Conservation (phyloP, 345 rosid genomes). For the Eucalyptus albens region DNA sequence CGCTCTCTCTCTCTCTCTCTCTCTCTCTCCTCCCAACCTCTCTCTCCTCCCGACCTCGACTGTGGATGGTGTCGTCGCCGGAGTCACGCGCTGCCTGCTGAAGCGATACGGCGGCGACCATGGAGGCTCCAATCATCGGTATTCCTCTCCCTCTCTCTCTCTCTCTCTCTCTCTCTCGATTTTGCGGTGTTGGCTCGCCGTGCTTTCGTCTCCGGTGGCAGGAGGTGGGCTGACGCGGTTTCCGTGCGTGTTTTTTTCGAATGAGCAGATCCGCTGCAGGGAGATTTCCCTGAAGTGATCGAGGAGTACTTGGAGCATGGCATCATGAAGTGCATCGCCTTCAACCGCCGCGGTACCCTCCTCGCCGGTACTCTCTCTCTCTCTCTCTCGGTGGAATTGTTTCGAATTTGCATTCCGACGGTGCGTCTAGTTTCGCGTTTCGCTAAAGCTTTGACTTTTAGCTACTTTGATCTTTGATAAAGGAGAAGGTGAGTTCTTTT, state of each 20-base stretch:
- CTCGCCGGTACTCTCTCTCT: constrained; percentile 55
- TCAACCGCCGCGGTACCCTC: constrained; percentile 95
- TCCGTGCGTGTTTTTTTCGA: neutral
- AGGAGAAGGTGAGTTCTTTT: neutral
- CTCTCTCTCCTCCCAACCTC: neutral
- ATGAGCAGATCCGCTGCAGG: constrained; percentile 77
- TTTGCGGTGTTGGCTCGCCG: neutral
- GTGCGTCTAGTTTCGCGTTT: neutral
- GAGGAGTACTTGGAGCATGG: constrained; percentile 98
- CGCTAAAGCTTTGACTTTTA: neutral
- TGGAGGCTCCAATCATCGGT: constrained; percentile 64
- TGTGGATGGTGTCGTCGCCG: neutral
- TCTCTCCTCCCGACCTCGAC: neutral
- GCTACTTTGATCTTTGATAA: neutral
- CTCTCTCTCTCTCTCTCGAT: neutral
- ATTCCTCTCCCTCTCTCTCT: neutral
- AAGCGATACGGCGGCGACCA: neutral
- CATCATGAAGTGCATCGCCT: constrained; percentile 85
- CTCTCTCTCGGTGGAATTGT: neutral
- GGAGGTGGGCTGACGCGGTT: neutral
- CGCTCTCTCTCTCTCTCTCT: neutral
- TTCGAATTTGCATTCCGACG: neutral
- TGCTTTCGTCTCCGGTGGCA: neutral
- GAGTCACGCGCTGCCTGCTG: neutral
- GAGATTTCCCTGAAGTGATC: constrained; percentile 96